Conservation (phyloP, 1,284 basidiomycete species). For the Singerocomus inundabilis region DNA sequence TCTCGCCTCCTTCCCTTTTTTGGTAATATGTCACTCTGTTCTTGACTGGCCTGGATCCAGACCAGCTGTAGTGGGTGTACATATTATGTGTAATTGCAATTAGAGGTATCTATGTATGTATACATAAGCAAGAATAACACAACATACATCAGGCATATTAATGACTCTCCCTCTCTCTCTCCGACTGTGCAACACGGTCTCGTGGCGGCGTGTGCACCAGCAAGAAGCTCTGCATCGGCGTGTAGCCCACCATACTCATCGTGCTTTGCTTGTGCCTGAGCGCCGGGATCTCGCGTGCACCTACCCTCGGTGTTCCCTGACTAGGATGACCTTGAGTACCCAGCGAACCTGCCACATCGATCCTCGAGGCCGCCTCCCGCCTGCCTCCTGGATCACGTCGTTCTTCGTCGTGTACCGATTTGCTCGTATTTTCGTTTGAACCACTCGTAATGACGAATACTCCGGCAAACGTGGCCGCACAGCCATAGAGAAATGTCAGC, state of each 20-base stretch:
- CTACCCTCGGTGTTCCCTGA: conserved; percentile 43
- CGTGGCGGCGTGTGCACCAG: conserved; percentile 64
- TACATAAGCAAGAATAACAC: too few species aligned
- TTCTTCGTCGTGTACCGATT: conserved; percentile 22
- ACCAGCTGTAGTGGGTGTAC: too few species aligned
- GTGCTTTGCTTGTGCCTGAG: conserved; percentile 53
- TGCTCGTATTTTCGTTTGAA: conserved; percentile 28
- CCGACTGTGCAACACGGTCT: conserved; percentile 36
- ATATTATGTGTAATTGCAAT: too few species aligned
- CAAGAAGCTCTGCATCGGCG: conserved; percentile 68
- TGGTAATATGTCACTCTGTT: conserved; percentile 1
- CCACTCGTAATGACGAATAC: conserved; percentile 81
- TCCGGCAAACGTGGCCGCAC: conserved; percentile 78
- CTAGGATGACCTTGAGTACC: conserved; percentile 42
- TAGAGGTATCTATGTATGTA: too few species aligned
- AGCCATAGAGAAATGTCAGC: conserved; percentile 84
- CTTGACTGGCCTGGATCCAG: too few species aligned
- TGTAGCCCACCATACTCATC: conserved; percentile 63
- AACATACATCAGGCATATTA: too few species aligned
- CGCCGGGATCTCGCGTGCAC: conserved; percentile 42
- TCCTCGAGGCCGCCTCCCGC: conserved; percentile 32
- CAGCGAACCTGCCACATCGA: conserved; percentile 34
- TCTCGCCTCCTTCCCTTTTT: conserved; percentile 8
- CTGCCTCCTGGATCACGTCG: conserved; percentile 33
- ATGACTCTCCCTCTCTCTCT: conserved; percentile 11